phyloP scores from a whole-genome alignment of 2,329 filamentous ascomycete genomes.

The Colletotrichum sp. region DNA sequence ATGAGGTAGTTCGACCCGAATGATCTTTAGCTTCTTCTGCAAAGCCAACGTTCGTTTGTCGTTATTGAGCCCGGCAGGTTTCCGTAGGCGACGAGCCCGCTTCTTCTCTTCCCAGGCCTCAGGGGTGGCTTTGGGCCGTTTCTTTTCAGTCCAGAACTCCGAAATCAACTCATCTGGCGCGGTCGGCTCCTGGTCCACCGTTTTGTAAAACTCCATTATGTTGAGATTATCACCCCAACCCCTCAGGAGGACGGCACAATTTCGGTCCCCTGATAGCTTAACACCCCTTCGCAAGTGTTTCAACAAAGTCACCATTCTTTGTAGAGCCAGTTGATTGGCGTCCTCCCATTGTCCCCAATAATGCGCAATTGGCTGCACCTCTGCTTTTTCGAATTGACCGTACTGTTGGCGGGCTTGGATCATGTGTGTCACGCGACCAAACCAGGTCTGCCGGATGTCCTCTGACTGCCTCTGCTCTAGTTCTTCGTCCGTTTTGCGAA shows the following conservation, averaged over 20 bases:
- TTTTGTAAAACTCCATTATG: background rate
- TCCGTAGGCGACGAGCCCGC: background rate
- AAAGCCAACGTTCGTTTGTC: background rate
- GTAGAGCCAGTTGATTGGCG: background rate
- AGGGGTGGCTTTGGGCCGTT: background rate
- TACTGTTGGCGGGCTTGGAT: constrained; percentile 23
- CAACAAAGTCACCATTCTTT: background rate
- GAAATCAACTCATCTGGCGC: background rate
- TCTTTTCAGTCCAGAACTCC: background rate
- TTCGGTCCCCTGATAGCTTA: background rate
- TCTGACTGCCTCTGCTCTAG: background rate
- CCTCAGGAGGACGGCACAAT: background rate
- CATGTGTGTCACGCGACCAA: constrained; percentile 28
- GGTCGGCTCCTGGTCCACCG: background rate
- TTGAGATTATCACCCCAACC: fast-evolving
- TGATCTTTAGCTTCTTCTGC: background rate
- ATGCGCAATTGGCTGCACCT: background rate
- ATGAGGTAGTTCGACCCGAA: background rate
- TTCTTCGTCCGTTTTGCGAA: background rate
- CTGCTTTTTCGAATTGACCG: background rate
- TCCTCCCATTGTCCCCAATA: background rate
- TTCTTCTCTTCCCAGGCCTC: background rate
- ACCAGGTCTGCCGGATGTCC: constrained; percentile 29
- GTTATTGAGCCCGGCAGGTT: background rate
- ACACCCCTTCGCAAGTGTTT: background rate